Evolutionary conservation across 2,329 filamentous ascomycete species (phyloP).

Genomic region (Biscogniauxia marginata): DNA sequence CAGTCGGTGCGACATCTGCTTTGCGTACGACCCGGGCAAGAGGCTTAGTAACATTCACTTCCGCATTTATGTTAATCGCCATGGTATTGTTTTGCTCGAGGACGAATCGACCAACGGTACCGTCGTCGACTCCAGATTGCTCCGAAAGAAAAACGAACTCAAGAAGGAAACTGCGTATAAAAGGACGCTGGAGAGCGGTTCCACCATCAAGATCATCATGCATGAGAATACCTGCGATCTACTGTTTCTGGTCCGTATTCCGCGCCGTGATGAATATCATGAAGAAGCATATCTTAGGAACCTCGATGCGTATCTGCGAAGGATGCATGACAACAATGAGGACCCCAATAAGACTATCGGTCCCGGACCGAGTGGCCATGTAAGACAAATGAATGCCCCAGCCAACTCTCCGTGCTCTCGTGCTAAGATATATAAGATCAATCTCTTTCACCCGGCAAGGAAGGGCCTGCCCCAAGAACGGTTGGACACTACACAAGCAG

Average conservation of each 20-base stretch:
- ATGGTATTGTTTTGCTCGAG: slow-evolving; percentile 85
- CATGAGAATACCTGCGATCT: slow-evolving; percentile 57
- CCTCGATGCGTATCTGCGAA: slow-evolving; percentile 62
- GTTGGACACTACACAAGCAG: neutral
- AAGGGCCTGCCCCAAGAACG: slow-evolving; percentile 27
- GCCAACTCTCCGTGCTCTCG: neutral
- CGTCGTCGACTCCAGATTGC: slow-evolving; percentile 70
- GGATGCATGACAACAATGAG: slow-evolving; percentile 32
- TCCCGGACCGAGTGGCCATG: slow-evolving; percentile 48
- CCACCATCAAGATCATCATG: slow-evolving; percentile 68
- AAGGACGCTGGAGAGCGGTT: slow-evolving; percentile 70
- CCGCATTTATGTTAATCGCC: slow-evolving; percentile 84
- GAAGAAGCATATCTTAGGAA: slow-evolving; percentile 67
- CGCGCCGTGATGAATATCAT: slow-evolving; percentile 66
- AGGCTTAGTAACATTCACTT: slow-evolving; percentile 95
- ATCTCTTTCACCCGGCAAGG: slow-evolving; percentile 26
- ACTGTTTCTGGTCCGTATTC: slow-evolving; percentile 82
- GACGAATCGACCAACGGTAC: slow-evolving; percentile 97
- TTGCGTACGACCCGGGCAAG: slow-evolving; percentile 64
- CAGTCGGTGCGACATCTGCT: slow-evolving; percentile 68
- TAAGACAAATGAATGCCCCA: slow-evolving; percentile 29
- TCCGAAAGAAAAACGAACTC: slow-evolving; percentile 52
- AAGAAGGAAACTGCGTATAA: slow-evolving; percentile 35
- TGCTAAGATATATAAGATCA: slow-evolving; percentile 27
- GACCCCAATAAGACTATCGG: slow-evolving; percentile 44